Percentiles rank a stretch among this genome's conserved stretches.
Evolutionary conservation across 139 green algal genomes (phyloP).

Genomic region (Haematococcus lacustris): DNA sequence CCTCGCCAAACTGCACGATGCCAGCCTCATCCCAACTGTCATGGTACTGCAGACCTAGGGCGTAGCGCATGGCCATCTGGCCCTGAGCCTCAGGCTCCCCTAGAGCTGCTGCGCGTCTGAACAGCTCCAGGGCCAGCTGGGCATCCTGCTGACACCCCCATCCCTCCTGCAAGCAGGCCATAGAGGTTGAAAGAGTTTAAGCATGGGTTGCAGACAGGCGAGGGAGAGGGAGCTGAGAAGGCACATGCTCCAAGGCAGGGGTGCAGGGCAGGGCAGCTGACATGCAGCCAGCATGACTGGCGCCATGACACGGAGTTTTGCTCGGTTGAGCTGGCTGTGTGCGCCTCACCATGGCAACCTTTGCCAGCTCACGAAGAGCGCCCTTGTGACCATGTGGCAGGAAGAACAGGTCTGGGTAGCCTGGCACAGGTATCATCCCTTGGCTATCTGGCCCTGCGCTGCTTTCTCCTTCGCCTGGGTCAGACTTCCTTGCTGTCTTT

Average conservation of each 20-base stretch:
- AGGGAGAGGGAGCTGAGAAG: background rate
- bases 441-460: no score
- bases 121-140: slow-evolving; percentile 52
- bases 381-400: no score
- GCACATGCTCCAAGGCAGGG: background rate
- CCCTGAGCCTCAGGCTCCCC: slow-evolving; percentile 67
- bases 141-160: slow-evolving; percentile 17
- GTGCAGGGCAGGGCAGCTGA: background rate
- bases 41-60: slow-evolving; percentile 48
- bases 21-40: slow-evolving; percentile 12
- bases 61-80: slow-evolving; percentile 47
- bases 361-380: background rate
- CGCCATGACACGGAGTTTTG: no score
- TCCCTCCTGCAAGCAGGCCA: background rate
- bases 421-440: background rate
- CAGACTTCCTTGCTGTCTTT: no score
- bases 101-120: slow-evolving; percentile 49
- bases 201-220: no score
- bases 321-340: no score
- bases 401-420: background rate
- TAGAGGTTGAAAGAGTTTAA: no score
- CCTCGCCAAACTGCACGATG: slow-evolving; percentile 27
- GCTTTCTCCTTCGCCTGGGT: no score
- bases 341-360: slow-evolving; percentile 19
- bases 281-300: no score